Evolutionary conservation across 2,329 filamentous ascomycete genomes (phyloP), one percentile per base, ranked within the genome.

Genomic region (Fusarium dlaminii): DNA sequence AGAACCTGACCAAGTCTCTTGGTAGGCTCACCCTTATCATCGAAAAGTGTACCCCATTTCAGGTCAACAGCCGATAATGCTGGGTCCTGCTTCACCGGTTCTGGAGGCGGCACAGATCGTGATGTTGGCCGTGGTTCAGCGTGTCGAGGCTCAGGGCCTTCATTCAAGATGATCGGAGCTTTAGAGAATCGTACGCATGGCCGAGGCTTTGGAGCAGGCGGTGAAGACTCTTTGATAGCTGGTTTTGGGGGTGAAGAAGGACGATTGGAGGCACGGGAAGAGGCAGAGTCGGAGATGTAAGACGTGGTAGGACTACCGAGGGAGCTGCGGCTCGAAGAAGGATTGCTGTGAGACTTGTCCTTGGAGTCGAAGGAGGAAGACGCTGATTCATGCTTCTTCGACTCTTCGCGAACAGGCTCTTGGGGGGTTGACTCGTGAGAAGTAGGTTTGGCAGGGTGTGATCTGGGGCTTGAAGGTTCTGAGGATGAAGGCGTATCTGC

Each of bases 21-120:
- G 0, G 94, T 95, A 2, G 93, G 90, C 63, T 88, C 87, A 0
- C 91, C 92, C 34, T 90, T 86, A 6, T 86, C 84, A 52, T 93
- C 90, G 79, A 97, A 97, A 6, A 97, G 81, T 15, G 86, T 86
- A 11, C 93, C 92, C 94, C 94, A 97, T 79, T 91, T 91, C 79
- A 88, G 89, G 79, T 95, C 93, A 34, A 93, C 81, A 4, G 89
- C 88, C 3, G 78, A 81, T 15, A 78, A 43, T 15, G 52, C 43
- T 14, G 68, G 62, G 1, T 42, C 66, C 5, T 63, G 62, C 8
- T 29, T 46, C 5, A 42, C 51, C 13, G 51, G 32, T 13, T 67
- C 68, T 7, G 70, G 63, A n/a, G 67, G 54, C 12, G 55, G 60
- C 14, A 69, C 45, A 30, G 67, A 49, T 22, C 57, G 67, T 14